Conservation (phyloP, 306 rosid species). For the Prunus davidiana region DNA sequence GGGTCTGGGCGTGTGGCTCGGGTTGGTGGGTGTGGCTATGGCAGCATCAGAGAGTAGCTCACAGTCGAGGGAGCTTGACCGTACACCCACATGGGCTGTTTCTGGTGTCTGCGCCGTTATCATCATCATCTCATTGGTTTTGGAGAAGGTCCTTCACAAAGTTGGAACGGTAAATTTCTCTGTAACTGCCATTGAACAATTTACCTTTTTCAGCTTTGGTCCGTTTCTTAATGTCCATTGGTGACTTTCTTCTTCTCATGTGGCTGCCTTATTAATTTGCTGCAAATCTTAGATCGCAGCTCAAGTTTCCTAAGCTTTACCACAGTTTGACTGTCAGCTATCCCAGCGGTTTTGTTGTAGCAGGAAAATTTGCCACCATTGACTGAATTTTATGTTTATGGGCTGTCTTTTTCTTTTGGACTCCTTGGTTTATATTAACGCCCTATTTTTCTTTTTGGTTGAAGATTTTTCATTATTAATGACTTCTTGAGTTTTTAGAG, state of each 20-base stretch:
- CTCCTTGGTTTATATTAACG: not conserved
- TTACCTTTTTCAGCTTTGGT: not conserved
- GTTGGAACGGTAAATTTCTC: constrained; percentile 55
- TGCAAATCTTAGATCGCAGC: not conserved
- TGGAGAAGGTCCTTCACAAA: constrained; percentile 79
- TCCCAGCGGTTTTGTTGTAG: not conserved
- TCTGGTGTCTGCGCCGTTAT: constrained; percentile 76
- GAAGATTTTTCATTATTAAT: not conserved
- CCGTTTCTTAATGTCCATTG: not conserved
- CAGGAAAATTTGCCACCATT: not conserved
- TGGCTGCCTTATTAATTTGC: not conserved
- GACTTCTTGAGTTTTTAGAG: not conserved
- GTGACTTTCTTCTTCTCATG: not conserved
- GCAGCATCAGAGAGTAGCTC: constrained; percentile 41
- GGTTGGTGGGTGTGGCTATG: constrained; percentile 30
- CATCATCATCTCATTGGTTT: constrained; percentile 56
- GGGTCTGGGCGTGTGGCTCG: constrained; percentile 9
- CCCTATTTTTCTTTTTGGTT: not conserved
- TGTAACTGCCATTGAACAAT: not conserved
- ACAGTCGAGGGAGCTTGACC: constrained; percentile 53
- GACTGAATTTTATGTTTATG: not conserved
- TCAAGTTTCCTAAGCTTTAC: not conserved
- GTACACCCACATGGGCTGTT: constrained; percentile 95
- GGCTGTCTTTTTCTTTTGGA: not conserved
- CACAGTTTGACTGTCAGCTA: not conserved